A percentile compares a stretch with the other conserved stretches of the same genome.
Conservation (phyloP, 495 filamentous ascomycete genomes). For the Schizothecium vesticola region DNA sequence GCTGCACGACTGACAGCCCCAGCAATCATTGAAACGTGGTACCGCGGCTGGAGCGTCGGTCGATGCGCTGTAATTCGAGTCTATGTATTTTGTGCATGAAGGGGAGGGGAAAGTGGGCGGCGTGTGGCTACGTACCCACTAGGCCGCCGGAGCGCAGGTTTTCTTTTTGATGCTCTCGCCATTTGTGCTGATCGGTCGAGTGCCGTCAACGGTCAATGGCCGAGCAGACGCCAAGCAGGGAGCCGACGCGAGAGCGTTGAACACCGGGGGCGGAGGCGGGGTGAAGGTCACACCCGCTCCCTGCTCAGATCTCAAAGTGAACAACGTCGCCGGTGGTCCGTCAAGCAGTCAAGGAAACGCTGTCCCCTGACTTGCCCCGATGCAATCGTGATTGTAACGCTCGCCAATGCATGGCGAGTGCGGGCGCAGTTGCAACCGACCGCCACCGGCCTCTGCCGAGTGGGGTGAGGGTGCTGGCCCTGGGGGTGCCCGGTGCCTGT, state of each 20-base stretch:
- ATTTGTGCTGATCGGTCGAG: background rate
- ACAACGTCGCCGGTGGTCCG: constrained; percentile 10
- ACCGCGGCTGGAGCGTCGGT: background rate
- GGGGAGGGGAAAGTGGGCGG: background rate
- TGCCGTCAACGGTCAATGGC: background rate
- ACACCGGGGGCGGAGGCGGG: constrained; percentile 7
- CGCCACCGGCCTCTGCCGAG: constrained; percentile 33
- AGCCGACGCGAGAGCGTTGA: constrained; percentile 15
- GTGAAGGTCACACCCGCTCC: constrained; percentile 20
- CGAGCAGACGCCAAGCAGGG: background rate
- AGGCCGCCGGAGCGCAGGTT: background rate
- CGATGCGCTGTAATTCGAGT: background rate
- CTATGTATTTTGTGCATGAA: background rate
- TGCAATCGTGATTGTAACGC: constrained; percentile 37
- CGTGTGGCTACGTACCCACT: background rate
- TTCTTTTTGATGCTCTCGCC: background rate
- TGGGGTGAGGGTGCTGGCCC: constrained; percentile 5
- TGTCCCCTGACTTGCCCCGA: constrained; percentile 36
- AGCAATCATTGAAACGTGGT: constrained; percentile 6
- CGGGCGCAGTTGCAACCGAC: constrained; percentile 26
- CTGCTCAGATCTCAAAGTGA: constrained; percentile 31
- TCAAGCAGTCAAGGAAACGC: background rate
- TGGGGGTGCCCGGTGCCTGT: background rate
- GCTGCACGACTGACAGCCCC: constrained; percentile 12
- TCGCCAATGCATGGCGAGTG: constrained; percentile 23